Evolutionary conservation across 805 yeast species (phyloP), one percentile per base, ranked within the genome.

Genomic region (Hanseniaspora valbyensis): DNA sequence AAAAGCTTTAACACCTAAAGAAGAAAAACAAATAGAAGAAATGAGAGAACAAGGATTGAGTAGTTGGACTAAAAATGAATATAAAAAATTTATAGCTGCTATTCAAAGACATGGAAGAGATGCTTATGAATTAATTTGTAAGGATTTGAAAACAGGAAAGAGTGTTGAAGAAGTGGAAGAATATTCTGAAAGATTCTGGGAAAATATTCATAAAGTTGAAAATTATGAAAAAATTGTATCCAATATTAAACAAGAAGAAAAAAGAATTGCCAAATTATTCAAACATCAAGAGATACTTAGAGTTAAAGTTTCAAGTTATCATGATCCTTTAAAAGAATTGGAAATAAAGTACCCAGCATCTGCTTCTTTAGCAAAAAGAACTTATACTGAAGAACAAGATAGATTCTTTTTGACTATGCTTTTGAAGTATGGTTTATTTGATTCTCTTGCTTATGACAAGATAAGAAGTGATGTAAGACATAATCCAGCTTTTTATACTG

Each of bases 241-340:
- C 18, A 90, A 81, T 58, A 86, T 92, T 54, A 95, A 88, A 60
- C 73, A 76, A 3, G 98, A 97, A 14, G 97, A 92, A 62, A 95
- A 88, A 54, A 83, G 76, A 63, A 74, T 84, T 24, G 70, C 77
- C 42, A 79, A 77, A 58, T 61, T 74, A 9, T 75, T 74, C 57
- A 67, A 79, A 29, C 96, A 88, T 59, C 84, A 80, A 61, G 95
- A 85, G 64, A 75, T 86, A 18, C 69, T 92, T 50, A 76, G 89
- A 59, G 71, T 82, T 54, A 89, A 90, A 63, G 67, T 92, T 28
- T 74, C 83, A 21, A 72, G 74, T 54, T 85, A 80, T 64, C 68
- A 69, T 36, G 80, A 79, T 55, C 98, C 98, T 12, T 68, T 90
- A 55, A 84, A 82, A 62, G 94, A 90, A 57, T 69, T 90, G 56